These are phyloP conservation scores for Fusarium sp. DNA, from an alignment of 2,329 filamentous ascomycete species.

Conservation along the genomic window DNA sequence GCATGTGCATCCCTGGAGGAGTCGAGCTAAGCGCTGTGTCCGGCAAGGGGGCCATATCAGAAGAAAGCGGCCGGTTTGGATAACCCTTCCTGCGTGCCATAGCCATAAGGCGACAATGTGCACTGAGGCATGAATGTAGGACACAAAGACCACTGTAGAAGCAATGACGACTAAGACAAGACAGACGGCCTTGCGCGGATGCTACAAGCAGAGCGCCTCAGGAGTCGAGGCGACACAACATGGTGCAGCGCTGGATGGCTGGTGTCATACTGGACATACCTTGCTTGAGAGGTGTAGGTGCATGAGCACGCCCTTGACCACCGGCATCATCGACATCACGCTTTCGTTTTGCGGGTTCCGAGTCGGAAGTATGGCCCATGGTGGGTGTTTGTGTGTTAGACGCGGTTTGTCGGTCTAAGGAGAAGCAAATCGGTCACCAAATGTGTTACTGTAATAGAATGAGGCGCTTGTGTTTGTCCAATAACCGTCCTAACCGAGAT, in stretches of 20 bases:
- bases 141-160: slow-evolving; percentile 12
- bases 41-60: slow-evolving; percentile 26
- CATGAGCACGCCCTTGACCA: slow-evolving; percentile 56
- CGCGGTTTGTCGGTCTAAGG: slow-evolving; percentile 18
- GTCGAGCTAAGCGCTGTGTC: slow-evolving; percentile 35
- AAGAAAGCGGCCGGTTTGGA: slow-evolving; percentile 15
- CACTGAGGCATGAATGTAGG: slow-evolving; percentile 17
- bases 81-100: slow-evolving; percentile 22
- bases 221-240: slow-evolving; percentile 37
- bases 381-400: slow-evolving; percentile 20
- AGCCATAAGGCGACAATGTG: slow-evolving; percentile 22
- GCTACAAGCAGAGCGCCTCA: slow-evolving; percentile 41
- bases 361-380: slow-evolving; percentile 60
- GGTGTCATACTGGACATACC: slow-evolving; percentile 55
- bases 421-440: slow-evolving; percentile 7
- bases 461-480: slow-evolving; percentile 21
- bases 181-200: slow-evolving; percentile 17
- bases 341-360: slow-evolving; percentile 63
- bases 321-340: slow-evolving; percentile 61
- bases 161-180: slow-evolving; percentile 12
- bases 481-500: slow-evolving; percentile 17
- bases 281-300: slow-evolving; percentile 57
- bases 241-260: slow-evolving; percentile 34
- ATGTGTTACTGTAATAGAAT: slow-evolving; percentile 3
- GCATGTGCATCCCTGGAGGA: slow-evolving; percentile 42